Conservation (phyloP, 306 rosid genomes). For the Fagus crenata region DNA sequence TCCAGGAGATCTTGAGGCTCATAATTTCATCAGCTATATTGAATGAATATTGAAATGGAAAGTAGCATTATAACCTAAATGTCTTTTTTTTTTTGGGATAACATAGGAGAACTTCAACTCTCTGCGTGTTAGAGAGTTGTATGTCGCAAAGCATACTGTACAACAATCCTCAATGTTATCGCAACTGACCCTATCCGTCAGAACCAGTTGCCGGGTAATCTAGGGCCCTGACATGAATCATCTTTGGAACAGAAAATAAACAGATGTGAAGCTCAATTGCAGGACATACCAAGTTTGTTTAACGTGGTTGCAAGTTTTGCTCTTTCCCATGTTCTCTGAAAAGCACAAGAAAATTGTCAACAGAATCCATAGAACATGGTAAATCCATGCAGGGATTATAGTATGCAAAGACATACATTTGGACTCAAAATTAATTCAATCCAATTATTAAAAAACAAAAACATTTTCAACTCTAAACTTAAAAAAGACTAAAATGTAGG, state of each 20-base stretch:
- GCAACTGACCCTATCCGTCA: too few species aligned
- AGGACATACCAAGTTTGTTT: constrained; percentile 75
- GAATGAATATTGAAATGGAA: not conserved
- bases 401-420: not conserved
- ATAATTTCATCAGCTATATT: not conserved
- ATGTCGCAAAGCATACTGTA: too few species aligned
- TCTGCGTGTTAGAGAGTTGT: too few species aligned
- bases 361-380: not conserved
- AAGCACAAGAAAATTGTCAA: not conserved
- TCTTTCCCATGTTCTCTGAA: constrained; percentile 97
- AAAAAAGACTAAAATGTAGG: not conserved
- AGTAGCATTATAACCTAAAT: not conserved
- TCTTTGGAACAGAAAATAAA: constrained; percentile 9
- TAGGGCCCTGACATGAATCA: too few species aligned
- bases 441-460: not conserved
- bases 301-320: constrained; percentile 78
- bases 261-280: constrained; percentile 21
- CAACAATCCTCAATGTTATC: too few species aligned
- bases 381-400: not conserved
- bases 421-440: not conserved
- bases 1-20: not conserved
- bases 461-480: not conserved
- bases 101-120: too few species aligned
- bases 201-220: too few species aligned
- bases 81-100: not conserved